Evolutionary conservation across 805 yeast species (phyloP), one percentile per base, ranked within the genome.

Genomic region (Saturnispora gosingensis): DNA sequence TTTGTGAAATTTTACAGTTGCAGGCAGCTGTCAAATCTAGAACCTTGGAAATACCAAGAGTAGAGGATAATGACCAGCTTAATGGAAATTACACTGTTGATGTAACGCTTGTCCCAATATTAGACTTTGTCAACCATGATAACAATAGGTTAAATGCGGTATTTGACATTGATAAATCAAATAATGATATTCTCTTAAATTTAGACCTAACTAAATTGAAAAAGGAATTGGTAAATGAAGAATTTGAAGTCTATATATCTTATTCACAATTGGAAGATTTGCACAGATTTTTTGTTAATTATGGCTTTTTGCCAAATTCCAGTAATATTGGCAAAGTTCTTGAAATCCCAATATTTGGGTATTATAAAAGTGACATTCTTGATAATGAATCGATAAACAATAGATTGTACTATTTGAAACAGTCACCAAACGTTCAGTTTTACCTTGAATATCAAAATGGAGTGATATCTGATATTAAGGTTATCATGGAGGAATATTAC

Each of bases 61-160:
- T 30, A 7, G 48, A 45, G 6, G 58, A 53, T 2, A 58, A 56
- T 3, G 59, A 54, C 1, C 55, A 49, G n/a, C 65, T 58, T n/a
- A 55, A 56, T 1, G 75, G 70, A 11, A 77, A 73, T 43, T 81
- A 69, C 54, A 58, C 63, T 4, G 76, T 76, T 5, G 74, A 77
- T 47, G 72, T 81, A 0, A 75, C 86, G 0, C 61, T 84, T 50
- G 86, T 83, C 0, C 89, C 91, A 1, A 54, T 81, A 1, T 58
- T 84, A 30, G 91, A 84, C 63, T 84, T 78, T 70, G 85, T 76
- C 5, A 84, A 84, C 61, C 91, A 84, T 61, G 66, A 68, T 43
- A 70, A 69, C 52, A 64, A 61, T 20, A 39, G 58, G 27, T 67
- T 69, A 45, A 82, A 81, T 62, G 77, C 85, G 0, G 73, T 69